Evolutionary conservation across 2,329 filamentous ascomycete genomes (phyloP).

Genomic region (Scytalidium sp.): DNA sequence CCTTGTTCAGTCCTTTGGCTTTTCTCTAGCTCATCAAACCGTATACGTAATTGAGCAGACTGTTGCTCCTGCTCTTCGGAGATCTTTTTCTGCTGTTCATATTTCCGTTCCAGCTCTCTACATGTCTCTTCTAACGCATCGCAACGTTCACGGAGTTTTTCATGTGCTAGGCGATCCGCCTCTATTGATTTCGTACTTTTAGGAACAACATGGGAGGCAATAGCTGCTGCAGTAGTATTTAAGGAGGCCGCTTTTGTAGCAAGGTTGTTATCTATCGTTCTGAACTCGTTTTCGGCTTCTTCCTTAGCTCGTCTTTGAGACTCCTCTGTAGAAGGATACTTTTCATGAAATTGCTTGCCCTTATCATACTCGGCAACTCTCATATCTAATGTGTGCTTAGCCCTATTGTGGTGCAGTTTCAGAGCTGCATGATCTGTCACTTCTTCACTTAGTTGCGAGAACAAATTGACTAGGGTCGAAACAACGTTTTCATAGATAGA

Average conservation of each 20-base stretch:
- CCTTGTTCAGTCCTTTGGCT: conserved; percentile 3
- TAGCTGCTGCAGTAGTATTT: neutral
- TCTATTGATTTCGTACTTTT: conserved; percentile 1
- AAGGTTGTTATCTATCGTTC: conserved; percentile 1
- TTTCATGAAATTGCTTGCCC: conserved; percentile 3
- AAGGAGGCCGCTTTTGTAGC: conserved; percentile 4
- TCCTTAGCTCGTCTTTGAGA: conserved; percentile 9
- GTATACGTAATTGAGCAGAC: conserved; percentile 7
- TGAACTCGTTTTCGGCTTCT: conserved; percentile 9
- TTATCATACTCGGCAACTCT: neutral
- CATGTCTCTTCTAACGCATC: conserved; percentile 7
- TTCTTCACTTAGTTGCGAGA: neutral
- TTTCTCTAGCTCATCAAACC: conserved; percentile 5
- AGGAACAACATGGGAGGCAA: conserved; percentile 6
- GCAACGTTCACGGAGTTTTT: conserved; percentile 1
- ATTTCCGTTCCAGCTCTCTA: conserved; percentile 4
- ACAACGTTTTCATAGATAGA: neutral
- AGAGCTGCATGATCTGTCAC: neutral
- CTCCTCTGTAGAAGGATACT: conserved; percentile 13
- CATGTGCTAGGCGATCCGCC: neutral
- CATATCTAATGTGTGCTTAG: neutral
- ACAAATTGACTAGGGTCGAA: neutral
- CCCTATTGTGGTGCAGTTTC: neutral
- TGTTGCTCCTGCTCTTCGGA: conserved; percentile 5
- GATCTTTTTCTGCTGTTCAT: conserved; percentile 8